Evolutionary conservation across 257 asterid genomes (phyloP).

Genomic region (Paraleonurus japonicus): DNA sequence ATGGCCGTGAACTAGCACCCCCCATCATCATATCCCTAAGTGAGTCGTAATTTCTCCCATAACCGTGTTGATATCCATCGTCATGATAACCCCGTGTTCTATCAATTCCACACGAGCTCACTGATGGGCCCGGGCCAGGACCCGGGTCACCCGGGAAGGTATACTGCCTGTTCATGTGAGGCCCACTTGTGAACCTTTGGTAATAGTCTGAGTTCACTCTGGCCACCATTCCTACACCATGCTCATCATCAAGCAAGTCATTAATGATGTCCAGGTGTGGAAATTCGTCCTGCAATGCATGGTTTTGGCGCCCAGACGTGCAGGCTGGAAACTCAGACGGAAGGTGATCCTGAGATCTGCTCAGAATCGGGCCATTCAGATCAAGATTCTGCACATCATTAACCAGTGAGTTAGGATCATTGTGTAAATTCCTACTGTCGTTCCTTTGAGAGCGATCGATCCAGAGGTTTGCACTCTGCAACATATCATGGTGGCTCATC

Average conservation of each 20-base stretch:
- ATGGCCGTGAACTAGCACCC: slow-evolving; percentile 34
- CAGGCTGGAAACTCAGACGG: slow-evolving; percentile 53
- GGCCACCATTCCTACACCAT: slow-evolving; percentile 44
- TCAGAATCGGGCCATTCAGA: slow-evolving; percentile 35
- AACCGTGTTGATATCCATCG: slow-evolving; percentile 46
- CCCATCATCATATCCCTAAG: slow-evolving; percentile 50
- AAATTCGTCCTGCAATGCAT: slow-evolving; percentile 42
- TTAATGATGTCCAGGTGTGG: slow-evolving; percentile 77
- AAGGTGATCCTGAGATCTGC: slow-evolving; percentile 52
- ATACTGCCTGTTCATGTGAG: slow-evolving; percentile 51
- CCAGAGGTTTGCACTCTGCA: slow-evolving; percentile 58
- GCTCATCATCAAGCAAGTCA: slow-evolving; percentile 80
- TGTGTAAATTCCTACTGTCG: slow-evolving; percentile 30
- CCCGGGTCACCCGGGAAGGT: slow-evolving; percentile 64
- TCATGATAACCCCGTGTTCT: slow-evolving; percentile 51
- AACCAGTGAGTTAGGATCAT: slow-evolving; percentile 36
- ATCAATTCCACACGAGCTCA: slow-evolving; percentile 54
- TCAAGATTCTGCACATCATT: slow-evolving; percentile 46
- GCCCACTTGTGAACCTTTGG: slow-evolving; percentile 45
- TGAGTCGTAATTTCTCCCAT: slow-evolving; percentile 47
- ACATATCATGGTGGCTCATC: slow-evolving; percentile 43
- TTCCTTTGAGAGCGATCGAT: slow-evolving; percentile 51
- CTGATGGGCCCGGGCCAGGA: slow-evolving; percentile 51
- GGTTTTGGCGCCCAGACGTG: slow-evolving; percentile 62
- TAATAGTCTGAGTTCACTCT: slow-evolving; percentile 36